These are phyloP conservation scores for Trichosanthes cucumerina DNA, from an alignment of 306 rosid genomes.

Conservation along the genomic window DNA sequence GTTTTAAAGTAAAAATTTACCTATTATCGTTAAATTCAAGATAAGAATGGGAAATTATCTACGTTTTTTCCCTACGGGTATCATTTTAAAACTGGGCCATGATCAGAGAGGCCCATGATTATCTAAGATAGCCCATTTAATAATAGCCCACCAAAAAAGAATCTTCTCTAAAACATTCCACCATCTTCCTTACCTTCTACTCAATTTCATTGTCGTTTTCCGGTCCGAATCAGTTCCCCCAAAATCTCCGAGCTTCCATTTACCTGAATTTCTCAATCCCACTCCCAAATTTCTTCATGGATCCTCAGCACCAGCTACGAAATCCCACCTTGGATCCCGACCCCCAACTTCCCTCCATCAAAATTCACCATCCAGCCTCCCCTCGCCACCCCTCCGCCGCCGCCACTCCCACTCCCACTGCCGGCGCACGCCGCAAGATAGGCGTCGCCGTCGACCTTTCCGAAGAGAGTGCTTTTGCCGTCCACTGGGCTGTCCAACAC, in stretches of 20 bases:
- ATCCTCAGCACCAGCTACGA: constrained; percentile 31
- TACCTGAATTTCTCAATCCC: background rate
- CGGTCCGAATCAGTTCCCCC: background rate
- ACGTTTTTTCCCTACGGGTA: background rate
- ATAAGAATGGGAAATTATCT: too few species aligned
- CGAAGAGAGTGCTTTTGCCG: constrained; percentile 91
- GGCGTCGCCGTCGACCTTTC: constrained; percentile 98
- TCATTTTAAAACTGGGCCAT: background rate
- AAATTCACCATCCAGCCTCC: constrained; percentile 85
- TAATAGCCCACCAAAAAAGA: background rate
- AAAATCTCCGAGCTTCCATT: background rate
- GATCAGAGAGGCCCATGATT: background rate
- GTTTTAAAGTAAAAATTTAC: too few species aligned
- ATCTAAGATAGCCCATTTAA: background rate
- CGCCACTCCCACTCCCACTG: constrained; percentile 80
- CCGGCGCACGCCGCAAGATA: constrained; percentile 89
- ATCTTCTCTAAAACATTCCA: background rate
- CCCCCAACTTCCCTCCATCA: constrained; percentile 77
- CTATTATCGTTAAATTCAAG: too few species aligned
- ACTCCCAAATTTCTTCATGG: constrained; percentile 15
- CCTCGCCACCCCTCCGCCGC: constrained; percentile 51
- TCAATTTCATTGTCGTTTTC: background rate
- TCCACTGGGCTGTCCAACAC: constrained; percentile 90
- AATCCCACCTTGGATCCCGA: constrained; percentile 38
- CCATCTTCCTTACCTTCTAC: background rate